phyloP scores from a whole-genome alignment of 192 early-diverging fungal genomes.

The Gaertneriomyces sp. region DNA sequence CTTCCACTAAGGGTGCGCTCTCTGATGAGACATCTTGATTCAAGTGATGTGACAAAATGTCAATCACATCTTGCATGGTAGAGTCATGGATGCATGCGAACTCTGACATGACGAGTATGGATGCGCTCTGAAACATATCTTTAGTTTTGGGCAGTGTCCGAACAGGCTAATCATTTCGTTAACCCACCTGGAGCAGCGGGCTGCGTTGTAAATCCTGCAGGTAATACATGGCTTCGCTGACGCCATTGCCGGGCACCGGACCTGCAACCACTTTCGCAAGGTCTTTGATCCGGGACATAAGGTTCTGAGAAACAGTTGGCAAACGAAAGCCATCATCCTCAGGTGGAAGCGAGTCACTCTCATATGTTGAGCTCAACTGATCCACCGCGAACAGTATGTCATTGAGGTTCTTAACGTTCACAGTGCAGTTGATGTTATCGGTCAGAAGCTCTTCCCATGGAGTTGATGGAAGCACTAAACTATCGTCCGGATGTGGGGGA shows the following conservation, averaged over 20 bases:
- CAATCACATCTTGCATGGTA: constrained; percentile 32
- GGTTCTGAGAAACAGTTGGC: constrained; percentile 45
- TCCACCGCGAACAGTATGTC: constrained; percentile 41
- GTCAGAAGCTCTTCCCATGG: constrained; percentile 50
- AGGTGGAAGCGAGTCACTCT: constrained; percentile 22
- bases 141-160: too few relatives aligned
- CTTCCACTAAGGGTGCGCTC: constrained; percentile 40
- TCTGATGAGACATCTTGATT: constrained; percentile 43
- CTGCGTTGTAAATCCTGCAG: constrained; percentile 37
- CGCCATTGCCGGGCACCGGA: constrained; percentile 29
- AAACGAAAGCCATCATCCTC: constrained; percentile 56
- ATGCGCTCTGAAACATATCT: constrained; percentile 17
- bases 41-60: constrained; percentile 38
- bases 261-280: constrained; percentile 37
- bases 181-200: constrained; percentile 30
- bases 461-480: constrained; percentile 37
- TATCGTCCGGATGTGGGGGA: constrained; percentile 50
- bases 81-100: constrained; percentile 47
- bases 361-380: constrained; percentile 12
- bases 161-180: too few relatives aligned
- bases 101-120: constrained; percentile 47
- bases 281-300: constrained; percentile 49
- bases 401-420: constrained; percentile 39
- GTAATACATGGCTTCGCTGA: constrained; percentile 46
- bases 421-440: constrained; percentile 37